Evolutionary conservation across 2,329 filamentous ascomycete species (phyloP).

Genomic region (Penicillium digitatum): DNA sequence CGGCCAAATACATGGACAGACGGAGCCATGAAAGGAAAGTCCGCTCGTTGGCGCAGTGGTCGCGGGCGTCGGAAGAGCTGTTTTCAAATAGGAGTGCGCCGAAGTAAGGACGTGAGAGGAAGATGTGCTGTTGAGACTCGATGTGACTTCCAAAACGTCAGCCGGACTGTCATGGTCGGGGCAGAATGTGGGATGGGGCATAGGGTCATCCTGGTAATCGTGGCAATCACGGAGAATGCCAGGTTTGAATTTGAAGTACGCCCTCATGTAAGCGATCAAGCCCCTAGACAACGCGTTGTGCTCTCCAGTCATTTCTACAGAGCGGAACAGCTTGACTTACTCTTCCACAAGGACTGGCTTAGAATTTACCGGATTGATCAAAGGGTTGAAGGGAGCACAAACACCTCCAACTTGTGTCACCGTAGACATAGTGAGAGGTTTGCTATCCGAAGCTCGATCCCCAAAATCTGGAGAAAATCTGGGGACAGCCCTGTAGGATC

Average conservation of each 20-base stretch:
- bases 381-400: conserved; percentile 45
- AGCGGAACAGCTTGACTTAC: conserved; percentile 32
- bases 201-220: background rate
- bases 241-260: background rate
- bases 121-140: conserved; percentile 40
- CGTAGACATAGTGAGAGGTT: conserved; percentile 9
- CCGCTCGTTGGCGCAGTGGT: conserved; percentile 64
- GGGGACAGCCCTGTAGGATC: background rate
- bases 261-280: conserved; percentile 4
- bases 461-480: background rate
- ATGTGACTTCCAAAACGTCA: conserved; percentile 22
- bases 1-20: conserved; percentile 81
- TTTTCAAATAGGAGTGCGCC: conserved; percentile 65
- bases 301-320: background rate
- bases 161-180: background rate
- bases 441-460: background rate
- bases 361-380: conserved; percentile 49
- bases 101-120: conserved; percentile 53
- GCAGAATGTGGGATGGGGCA: background rate
- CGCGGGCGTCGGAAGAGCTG: conserved; percentile 60
- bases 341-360: conserved; percentile 50
- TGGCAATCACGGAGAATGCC: background rate
- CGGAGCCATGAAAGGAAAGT: conserved; percentile 89
- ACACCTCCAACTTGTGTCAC: conserved; percentile 15
- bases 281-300: background rate